These are phyloP conservation scores for Leucaena leucocephala DNA, from an alignment of 306 rosid species.

Conservation along the genomic window DNA sequence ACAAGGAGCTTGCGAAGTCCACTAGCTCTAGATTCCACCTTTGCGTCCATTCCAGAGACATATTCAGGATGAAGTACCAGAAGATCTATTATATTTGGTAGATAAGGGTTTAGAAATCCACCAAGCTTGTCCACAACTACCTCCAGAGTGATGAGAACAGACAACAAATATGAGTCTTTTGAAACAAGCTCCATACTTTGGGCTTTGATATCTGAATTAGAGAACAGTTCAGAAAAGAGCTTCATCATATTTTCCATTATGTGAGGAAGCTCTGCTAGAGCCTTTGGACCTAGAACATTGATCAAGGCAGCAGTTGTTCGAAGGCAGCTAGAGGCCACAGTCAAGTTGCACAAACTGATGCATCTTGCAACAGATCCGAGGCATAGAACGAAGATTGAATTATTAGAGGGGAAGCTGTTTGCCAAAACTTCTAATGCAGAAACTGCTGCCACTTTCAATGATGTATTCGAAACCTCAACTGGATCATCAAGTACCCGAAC, in stretches of 20 bases:
- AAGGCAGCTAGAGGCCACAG: constrained; percentile 72
- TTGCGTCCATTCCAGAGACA: constrained; percentile 56
- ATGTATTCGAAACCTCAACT: constrained; percentile 42
- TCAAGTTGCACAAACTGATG: constrained; percentile 47
- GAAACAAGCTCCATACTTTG: constrained; percentile 33
- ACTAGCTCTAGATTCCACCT: constrained; percentile 62
- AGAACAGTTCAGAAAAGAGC: constrained; percentile 48
- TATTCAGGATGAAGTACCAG: constrained; percentile 68
- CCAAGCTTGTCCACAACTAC: constrained; percentile 84
- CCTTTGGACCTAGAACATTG: constrained; percentile 79
- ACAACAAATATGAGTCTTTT: constrained; percentile 54
- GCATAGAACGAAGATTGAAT: constrained; percentile 61
- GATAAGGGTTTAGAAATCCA: constrained; percentile 80
- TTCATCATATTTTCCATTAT: constrained; percentile 72
- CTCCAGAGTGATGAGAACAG: constrained; percentile 70
- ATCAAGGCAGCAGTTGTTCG: constrained; percentile 72
- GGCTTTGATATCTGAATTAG: constrained; percentile 42
- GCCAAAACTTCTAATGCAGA: constrained; percentile 87
- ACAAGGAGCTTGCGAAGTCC: constrained; percentile 67
- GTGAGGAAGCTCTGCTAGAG: constrained; percentile 77
- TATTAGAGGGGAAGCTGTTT: constrained; percentile 54
- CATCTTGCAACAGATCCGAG: constrained; percentile 62
- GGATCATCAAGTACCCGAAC: constrained; percentile 61
- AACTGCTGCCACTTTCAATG: constrained; percentile 80
- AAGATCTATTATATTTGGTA: constrained; percentile 65